Base-by-base conservation (phyloP, 352 stramenopile species). In the Phytopythium boreale region DNA sequence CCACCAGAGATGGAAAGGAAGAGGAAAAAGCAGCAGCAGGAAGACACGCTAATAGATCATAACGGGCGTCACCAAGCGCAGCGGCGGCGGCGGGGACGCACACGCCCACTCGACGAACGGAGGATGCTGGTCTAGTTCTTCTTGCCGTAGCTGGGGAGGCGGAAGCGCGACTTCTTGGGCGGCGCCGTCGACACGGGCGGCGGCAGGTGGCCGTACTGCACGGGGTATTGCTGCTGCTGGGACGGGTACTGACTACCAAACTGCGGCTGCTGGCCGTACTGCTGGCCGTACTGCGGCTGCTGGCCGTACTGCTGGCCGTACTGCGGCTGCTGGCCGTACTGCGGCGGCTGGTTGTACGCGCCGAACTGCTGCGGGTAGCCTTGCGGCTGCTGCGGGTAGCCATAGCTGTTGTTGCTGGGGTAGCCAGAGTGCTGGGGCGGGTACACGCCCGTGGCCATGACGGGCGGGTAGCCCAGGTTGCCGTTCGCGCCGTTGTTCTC, bases 141-240 rank as follows among this genome's bases (percentile, higher is more conserved):
- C 71, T 88, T 88, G 71, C 82, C 79, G 39, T 83, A 75, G 58
- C 79, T 71, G 20, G 84, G 84, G 29, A 93, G 67, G 15, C 80
- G 76, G 72, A 91, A 91, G 58, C 87, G 84, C 43, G 78, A 86
- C 44, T 86, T 86, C 72, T 90, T 91, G n/a, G 71, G 66, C 22
- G 47, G 46, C 22, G 68, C 62, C 20, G 83, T 71, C 26, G 70
- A 60, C 70, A 81, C 76, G 60, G 87, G 84, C 11, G 79, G 79
- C 49, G 80, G 82, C 72, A 76, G 71, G 61, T 82, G 68, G 56
- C 76, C 76, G 61, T 84, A 83, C 68, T 72, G 68, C 19, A 79
- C 68, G 14, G 77, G 79, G 77, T 90, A 90, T 67, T 89, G 74
- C 61, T 73, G 77, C 55, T 72, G 53, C 27, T 66, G 57, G 14